phyloP scores from a whole-genome alignment of 371 early-diverging fungal species.

The Mucor lusitanicus region DNA sequence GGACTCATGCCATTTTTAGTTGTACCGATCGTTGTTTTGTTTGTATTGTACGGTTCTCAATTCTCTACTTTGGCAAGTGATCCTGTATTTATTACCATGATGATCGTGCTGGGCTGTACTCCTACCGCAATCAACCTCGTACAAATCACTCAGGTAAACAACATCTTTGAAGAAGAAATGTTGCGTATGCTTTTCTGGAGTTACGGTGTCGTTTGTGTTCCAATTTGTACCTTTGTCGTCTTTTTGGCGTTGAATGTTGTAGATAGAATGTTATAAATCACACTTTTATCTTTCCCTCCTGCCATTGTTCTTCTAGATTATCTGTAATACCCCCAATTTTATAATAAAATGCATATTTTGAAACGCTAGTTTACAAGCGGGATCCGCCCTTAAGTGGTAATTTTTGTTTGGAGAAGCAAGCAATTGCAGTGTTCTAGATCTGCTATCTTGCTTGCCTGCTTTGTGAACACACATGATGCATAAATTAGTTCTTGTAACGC shows the following conservation, averaged over 20 bases:
- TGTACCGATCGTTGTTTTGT: conserved; percentile 46
- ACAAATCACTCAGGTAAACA: conserved; percentile 58
- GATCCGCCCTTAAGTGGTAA: no score
- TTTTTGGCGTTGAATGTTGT: conserved; percentile 41
- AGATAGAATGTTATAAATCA: conserved; percentile 26
- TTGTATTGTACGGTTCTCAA: conserved; percentile 26
- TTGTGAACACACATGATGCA: background rate
- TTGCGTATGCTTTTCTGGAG: conserved; percentile 60
- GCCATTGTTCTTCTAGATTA: background rate
- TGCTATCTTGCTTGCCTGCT: background rate
- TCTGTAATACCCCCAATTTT: background rate
- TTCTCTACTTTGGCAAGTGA: conserved; percentile 46
- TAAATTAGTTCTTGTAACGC: background rate
- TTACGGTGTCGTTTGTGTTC: conserved; percentile 58
- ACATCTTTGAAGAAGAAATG: conserved; percentile 59
- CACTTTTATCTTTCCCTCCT: background rate
- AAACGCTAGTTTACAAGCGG: background rate
- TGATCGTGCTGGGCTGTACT: conserved; percentile 54
- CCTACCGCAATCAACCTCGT: conserved; percentile 64
- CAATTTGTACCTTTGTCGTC: conserved; percentile 44
- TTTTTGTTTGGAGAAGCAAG: no score
- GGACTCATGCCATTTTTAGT: conserved; percentile 43
- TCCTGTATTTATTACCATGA: conserved; percentile 49
- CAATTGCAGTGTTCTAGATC: background rate
- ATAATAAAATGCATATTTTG: background rate